phyloP scores from a whole-genome alignment of 2,329 filamentous ascomycete species.

The Paraconiothyrium sp. region DNA sequence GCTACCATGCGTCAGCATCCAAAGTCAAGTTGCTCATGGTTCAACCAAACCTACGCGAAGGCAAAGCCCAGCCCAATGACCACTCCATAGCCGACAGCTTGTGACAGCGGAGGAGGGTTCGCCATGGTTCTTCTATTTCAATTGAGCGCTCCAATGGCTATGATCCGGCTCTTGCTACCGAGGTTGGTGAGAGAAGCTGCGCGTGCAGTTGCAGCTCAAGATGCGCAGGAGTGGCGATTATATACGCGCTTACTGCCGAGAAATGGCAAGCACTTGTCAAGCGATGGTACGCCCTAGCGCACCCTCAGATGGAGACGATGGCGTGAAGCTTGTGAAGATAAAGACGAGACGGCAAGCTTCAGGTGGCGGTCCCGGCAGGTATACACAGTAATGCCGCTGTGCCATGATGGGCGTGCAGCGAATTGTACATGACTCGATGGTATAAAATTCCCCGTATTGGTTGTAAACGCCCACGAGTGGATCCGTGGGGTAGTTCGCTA shows the following conservation, averaged over 20 bases:
- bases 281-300: constrained; percentile 17
- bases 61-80: constrained; percentile 77
- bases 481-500: constrained; percentile 26
- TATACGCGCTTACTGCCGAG: constrained; percentile 26
- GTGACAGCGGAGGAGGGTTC: constrained; percentile 54
- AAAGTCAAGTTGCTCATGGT: constrained; percentile 1
- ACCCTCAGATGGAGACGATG: constrained; percentile 14
- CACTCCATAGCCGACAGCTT: constrained; percentile 80
- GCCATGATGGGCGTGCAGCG: constrained; percentile 18
- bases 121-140: constrained; percentile 19
- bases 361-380: constrained; percentile 16
- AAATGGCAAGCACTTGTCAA: constrained; percentile 5
- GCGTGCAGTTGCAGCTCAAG: background rate
- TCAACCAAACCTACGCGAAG: constrained; percentile 64
- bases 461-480: constrained; percentile 26
- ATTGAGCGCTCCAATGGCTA: background rate
- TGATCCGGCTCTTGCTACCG: constrained; percentile 6
- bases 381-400: constrained; percentile 8
- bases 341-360: constrained; percentile 22
- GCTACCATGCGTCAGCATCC: constrained; percentile 32
- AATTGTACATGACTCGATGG: constrained; percentile 17
- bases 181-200: constrained; percentile 8
- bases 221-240: constrained; percentile 19
- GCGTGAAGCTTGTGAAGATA: constrained; percentile 21
- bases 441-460: constrained; percentile 22